These are phyloP conservation scores for Yamadazyma takamatsuzukensis DNA, from an alignment of 805 yeast species.

Conservation along the genomic window DNA sequence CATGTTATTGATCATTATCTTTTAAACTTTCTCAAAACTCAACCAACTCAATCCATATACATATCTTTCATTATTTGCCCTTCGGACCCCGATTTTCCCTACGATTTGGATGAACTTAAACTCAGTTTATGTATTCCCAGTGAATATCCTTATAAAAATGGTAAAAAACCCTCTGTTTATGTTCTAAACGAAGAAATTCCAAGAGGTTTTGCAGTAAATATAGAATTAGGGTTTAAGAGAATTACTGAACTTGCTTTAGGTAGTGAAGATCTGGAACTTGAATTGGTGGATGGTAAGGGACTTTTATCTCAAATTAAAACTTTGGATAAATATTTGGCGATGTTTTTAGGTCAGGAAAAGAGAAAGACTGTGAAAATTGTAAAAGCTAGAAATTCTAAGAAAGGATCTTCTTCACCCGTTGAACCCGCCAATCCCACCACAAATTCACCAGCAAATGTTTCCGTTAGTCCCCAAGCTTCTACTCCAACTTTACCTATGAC, in stretches of 20 bases:
- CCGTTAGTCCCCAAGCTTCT: too few species aligned
- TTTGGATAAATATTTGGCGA: slow-evolving; percentile 57
- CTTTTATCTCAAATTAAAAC: slow-evolving; percentile 52
- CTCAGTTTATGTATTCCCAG: slow-evolving; percentile 53
- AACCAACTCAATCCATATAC: slow-evolving; percentile 25
- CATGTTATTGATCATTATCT: slow-evolving; percentile 15
- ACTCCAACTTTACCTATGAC: too few species aligned
- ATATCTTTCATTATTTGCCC: slow-evolving; percentile 49
- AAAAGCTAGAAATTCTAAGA: slow-evolving; percentile 16
- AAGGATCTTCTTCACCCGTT: too few species aligned
- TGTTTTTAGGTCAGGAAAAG: slow-evolving; percentile 55
- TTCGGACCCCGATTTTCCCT: slow-evolving; percentile 72
- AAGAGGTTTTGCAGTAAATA: slow-evolving; percentile 59
- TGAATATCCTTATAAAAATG: slow-evolving; percentile 46
- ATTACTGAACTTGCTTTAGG: slow-evolving; percentile 31
- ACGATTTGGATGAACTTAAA: slow-evolving; percentile 51
- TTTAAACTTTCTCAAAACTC: slow-evolving; percentile 14
- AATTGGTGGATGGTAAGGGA: slow-evolving; percentile 45
- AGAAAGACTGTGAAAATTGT: slow-evolving; percentile 61
- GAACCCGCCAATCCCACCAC: too few species aligned
- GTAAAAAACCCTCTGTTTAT: slow-evolving; percentile 44
- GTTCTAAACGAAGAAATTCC: slow-evolving; percentile 70
- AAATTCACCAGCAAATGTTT: too few species aligned
- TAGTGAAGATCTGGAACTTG: slow-evolving; percentile 18
- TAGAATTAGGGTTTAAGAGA: slow-evolving; percentile 60